A percentile compares a stretch with the other conserved stretches of the same genome.
Conservation (phyloP, 2,329 filamentous ascomycete genomes). For the Cladosporium sp. region DNA sequence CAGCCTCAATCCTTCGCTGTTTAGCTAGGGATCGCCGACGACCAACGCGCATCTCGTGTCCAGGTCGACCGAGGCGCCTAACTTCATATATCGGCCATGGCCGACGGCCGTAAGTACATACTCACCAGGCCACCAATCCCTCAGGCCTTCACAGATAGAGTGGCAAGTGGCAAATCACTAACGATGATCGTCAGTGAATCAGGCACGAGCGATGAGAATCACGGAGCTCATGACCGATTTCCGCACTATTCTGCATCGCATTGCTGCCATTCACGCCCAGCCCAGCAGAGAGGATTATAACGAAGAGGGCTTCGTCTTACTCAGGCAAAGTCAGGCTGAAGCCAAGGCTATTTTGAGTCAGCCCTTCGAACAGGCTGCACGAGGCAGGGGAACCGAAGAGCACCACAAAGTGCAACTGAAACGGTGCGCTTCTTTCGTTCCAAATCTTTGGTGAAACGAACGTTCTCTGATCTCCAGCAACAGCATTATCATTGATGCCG, state of each 20-base stretch:
- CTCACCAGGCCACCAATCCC: not conserved
- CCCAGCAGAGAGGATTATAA: slow-evolving; percentile 53
- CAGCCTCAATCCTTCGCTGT: not conserved
- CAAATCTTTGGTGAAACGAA: not conserved
- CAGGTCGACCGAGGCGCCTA: not conserved
- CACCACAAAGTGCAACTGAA: slow-evolving; percentile 54
- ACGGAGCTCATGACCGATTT: slow-evolving; percentile 63
- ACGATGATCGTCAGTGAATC: slow-evolving; percentile 48
- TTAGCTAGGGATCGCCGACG: not conserved
- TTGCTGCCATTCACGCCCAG: slow-evolving; percentile 50
- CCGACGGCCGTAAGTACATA: slow-evolving; percentile 8
- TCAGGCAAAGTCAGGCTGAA: slow-evolving; percentile 53
- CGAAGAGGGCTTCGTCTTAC: slow-evolving; percentile 55
- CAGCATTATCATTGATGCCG: slow-evolving; percentile 59
- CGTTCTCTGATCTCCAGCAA: not conserved
- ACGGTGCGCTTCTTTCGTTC: slow-evolving; percentile 43
- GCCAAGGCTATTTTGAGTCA: slow-evolving; percentile 52
- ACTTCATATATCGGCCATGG: not conserved
- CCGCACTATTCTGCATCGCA: slow-evolving; percentile 56
- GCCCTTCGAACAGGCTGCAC: slow-evolving; percentile 40
- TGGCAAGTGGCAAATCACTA: not conserved
- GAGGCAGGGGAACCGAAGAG: slow-evolving; percentile 43
- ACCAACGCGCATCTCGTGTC: not conserved
- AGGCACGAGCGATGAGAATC: slow-evolving; percentile 59
- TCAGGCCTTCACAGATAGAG: not conserved